A percentile compares a stretch with the other conserved stretches of the same genome.
phyloP scores from a whole-genome alignment of 768 basidiomycete species.

The Mycena indigotica region DNA sequence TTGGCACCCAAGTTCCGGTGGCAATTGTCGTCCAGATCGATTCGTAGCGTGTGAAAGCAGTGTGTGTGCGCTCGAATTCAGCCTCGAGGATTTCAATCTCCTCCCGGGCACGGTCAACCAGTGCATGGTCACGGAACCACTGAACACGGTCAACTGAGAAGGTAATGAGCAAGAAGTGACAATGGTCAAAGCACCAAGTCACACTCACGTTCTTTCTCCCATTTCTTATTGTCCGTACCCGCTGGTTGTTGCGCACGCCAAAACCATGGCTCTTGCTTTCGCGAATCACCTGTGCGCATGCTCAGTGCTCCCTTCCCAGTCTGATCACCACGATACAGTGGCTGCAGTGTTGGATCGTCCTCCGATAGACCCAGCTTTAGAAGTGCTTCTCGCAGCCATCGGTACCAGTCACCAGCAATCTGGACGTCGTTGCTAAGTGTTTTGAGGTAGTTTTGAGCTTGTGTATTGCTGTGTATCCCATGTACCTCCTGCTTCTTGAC shows the following conservation, averaged over 20 bases:
- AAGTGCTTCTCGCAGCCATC: neutral
- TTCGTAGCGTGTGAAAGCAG: neutral
- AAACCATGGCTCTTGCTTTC: neutral
- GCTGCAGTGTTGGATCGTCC: neutral
- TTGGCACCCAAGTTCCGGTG: too few relatives aligned
- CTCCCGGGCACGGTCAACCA: conserved; percentile 4
- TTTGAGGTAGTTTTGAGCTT: too few relatives aligned
- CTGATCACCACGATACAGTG: neutral
- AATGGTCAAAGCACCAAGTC: neutral
- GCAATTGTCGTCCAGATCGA: conserved; percentile 1
- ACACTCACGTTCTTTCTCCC: neutral
- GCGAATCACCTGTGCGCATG: neutral
- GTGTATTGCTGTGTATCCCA: neutral
- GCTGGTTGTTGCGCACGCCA: neutral
- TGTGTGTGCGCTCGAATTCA: conserved; percentile 7
- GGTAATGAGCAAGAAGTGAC: neutral
- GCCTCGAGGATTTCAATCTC: conserved; percentile 17
- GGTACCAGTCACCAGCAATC: too few relatives aligned
- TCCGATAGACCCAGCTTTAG: neutral
- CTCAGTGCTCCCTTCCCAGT: neutral
- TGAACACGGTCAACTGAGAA: conserved; percentile 17
- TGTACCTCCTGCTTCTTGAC: neutral
- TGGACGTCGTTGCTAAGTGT: too few relatives aligned
- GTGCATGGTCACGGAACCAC: conserved; percentile 14
- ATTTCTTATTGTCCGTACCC: neutral